A percentile compares a stretch with the other conserved stretches of the same genome.
phyloP scores from a whole-genome alignment of 805 yeast genomes.

The Priceomyces melissophilus region DNA sequence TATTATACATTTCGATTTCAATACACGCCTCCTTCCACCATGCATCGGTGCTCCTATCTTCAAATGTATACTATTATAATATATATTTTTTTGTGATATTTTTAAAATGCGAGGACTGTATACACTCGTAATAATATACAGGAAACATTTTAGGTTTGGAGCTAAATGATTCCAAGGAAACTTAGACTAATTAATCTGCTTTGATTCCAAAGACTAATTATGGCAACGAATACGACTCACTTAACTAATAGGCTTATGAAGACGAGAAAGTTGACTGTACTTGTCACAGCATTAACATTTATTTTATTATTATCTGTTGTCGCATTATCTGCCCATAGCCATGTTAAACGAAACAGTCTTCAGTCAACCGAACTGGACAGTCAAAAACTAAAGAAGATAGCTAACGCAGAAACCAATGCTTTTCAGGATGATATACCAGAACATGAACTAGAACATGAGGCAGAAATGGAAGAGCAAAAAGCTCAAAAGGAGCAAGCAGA shows the following conservation, averaged over 20 bases:
- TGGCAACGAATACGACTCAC: slow-evolving; percentile 23
- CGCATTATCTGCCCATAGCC: slow-evolving; percentile 26
- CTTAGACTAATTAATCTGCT: too few relatives aligned
- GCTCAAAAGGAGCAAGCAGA: slow-evolving; percentile 4
- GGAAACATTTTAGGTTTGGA: too few relatives aligned
- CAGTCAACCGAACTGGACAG: slow-evolving; percentile 9
- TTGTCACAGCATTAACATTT: slow-evolving; percentile 21
- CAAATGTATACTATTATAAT: too few relatives aligned
- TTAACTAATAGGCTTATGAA: slow-evolving; percentile 29
- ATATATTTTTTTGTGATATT: too few relatives aligned
- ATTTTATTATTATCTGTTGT: slow-evolving; percentile 23
- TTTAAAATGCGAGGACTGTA: too few relatives aligned
- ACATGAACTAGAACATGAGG: slow-evolving; percentile 6
- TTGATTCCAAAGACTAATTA: background rate
- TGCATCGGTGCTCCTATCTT: too few relatives aligned
- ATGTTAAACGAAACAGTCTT: slow-evolving; percentile 12
- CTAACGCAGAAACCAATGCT: background rate
- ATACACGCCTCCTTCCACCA: too few relatives aligned
- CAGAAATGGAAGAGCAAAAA: slow-evolving; percentile 4
- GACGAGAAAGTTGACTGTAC: slow-evolving; percentile 26
- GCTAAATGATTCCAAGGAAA: too few relatives aligned
- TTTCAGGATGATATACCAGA: slow-evolving; percentile 2
- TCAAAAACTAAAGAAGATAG: slow-evolving; percentile 6
- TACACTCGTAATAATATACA: too few relatives aligned
- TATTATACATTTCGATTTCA: too few relatives aligned